phyloP scores from a whole-genome alignment of 2,329 filamentous ascomycete species.

The Colletotrichum somersetense region DNA sequence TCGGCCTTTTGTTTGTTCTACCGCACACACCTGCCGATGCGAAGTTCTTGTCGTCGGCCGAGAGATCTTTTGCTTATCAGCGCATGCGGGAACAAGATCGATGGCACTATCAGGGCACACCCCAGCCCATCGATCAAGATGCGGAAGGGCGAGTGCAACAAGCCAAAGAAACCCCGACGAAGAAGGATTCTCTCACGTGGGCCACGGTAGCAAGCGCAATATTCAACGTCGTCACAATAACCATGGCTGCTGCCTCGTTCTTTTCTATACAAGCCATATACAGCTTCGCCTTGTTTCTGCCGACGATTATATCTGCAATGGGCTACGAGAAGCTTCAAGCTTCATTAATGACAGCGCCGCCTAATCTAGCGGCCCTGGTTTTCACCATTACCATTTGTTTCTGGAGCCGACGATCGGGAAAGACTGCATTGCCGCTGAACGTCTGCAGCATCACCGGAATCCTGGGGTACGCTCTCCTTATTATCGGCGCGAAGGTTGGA shows the following conservation, averaged over 20 bases:
- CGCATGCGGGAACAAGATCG: conserved; percentile 30
- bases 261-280: conserved; percentile 44
- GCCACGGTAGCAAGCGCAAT: conserved; percentile 37
- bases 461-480: conserved; percentile 44
- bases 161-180: background rate
- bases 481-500: conserved; percentile 41
- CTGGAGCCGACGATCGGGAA: conserved; percentile 43
- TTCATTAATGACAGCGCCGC: conserved; percentile 45
- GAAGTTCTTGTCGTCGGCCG: conserved; percentile 25
- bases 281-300: conserved; percentile 46
- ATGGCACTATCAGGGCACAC: conserved; percentile 15
- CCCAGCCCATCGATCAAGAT: background rate
- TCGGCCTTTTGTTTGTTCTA: conserved; percentile 2
- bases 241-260: conserved; percentile 45
- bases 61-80: conserved; percentile 8
- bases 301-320: conserved; percentile 45
- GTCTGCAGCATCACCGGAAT: conserved; percentile 37
- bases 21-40: conserved; percentile 39
- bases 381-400: conserved; percentile 44
- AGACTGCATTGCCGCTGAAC: conserved; percentile 43
- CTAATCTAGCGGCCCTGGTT: conserved; percentile 45
- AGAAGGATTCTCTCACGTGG: conserved; percentile 22
- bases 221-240: conserved; percentile 42
- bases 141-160: too few relatives aligned
- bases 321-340: conserved; percentile 41